A percentile compares a stretch with the other conserved stretches of the same genome.
Conservation (phyloP, 2,329 filamentous ascomycete genomes). For the Epichloe bromicola region DNA sequence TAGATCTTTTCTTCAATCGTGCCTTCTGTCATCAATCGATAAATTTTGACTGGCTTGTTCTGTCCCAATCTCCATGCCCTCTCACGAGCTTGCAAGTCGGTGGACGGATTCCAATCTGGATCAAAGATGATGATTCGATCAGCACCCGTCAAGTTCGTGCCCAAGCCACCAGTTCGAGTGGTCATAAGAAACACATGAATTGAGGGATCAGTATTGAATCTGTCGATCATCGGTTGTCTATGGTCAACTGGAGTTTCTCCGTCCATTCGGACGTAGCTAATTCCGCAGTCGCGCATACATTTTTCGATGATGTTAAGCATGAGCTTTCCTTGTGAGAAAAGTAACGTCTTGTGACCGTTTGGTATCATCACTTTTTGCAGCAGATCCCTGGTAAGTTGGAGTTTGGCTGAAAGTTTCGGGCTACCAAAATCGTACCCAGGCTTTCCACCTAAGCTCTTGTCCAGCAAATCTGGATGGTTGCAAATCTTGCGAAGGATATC, state of each 20-base stretch:
- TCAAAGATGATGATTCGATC: slow-evolving; percentile 97
- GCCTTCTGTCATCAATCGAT: slow-evolving; percentile 92
- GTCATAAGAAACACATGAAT: slow-evolving; percentile 86
- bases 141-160: slow-evolving; percentile 87
- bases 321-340: slow-evolving; percentile 87
- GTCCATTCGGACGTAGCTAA: slow-evolving; percentile 84
- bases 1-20: slow-evolving; percentile 99
- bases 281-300: slow-evolving; percentile 56
- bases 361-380: slow-evolving; percentile 73
- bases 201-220: slow-evolving; percentile 71
- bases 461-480: slow-evolving; percentile 84
- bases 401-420: slow-evolving; percentile 74
- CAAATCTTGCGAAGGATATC: slow-evolving; percentile 91
- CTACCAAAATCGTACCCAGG: slow-evolving; percentile 65
- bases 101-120: slow-evolving; percentile 97
- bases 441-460: slow-evolving; percentile 44
- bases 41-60: slow-evolving; percentile 89
- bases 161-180: slow-evolving; percentile 87
- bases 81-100: slow-evolving; percentile 88
- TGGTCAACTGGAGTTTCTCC: slow-evolving; percentile 79
- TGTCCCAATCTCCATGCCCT: slow-evolving; percentile 92
- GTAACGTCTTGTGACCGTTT: slow-evolving; percentile 78
- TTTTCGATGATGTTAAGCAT: slow-evolving; percentile 92
- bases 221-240: slow-evolving; percentile 81
- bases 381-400: slow-evolving; percentile 84